phyloP scores from a whole-genome alignment of 2,329 filamentous ascomycete genomes.

The Curvularia eragrostidis region DNA sequence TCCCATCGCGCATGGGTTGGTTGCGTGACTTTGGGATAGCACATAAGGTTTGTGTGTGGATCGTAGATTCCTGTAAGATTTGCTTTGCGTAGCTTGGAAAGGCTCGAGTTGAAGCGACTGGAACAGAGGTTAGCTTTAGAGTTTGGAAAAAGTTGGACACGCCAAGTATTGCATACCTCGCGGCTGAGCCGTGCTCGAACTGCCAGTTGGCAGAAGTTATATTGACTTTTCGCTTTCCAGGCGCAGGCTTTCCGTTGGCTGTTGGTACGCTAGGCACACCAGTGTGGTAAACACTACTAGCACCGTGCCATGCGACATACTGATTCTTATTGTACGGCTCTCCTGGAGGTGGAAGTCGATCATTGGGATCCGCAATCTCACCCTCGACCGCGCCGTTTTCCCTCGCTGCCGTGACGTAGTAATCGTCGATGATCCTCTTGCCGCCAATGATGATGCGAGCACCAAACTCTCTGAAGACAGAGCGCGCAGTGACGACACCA shows the following conservation, averaged over 20 bases:
- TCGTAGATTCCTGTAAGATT: constrained; percentile 86
- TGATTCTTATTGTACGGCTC: constrained; percentile 98
- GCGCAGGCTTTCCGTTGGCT: constrained; percentile 73
- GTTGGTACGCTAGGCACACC: constrained; percentile 77
- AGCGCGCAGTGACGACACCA: constrained; percentile 93
- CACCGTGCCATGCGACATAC: constrained; percentile 98
- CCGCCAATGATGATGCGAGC: constrained; percentile 93
- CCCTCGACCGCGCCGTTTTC: constrained; percentile 84
- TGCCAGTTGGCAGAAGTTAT: constrained; percentile 97
- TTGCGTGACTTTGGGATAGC: constrained; percentile 87
- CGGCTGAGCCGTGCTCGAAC: constrained; percentile 89
- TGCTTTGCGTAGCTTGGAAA: constrained; percentile 71
- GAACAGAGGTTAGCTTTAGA: constrained; percentile 28
- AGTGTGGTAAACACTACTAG: constrained; percentile 93
- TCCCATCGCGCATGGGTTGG: constrained; percentile 87
- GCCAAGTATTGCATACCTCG: constrained; percentile 67
- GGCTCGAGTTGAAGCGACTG: constrained; percentile 82
- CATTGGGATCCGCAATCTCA: constrained; percentile 88
- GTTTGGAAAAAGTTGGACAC: background rate
- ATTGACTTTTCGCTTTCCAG: constrained; percentile 81
- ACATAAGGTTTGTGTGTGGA: constrained; percentile 89
- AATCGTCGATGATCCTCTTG: constrained; percentile 85
- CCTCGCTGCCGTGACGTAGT: constrained; percentile 76
- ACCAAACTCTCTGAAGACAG: constrained; percentile 96
- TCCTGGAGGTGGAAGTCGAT: constrained; percentile 74